Conservation (phyloP, 2,329 filamentous ascomycete species). For the Aspergillus pseudoglaucus region DNA sequence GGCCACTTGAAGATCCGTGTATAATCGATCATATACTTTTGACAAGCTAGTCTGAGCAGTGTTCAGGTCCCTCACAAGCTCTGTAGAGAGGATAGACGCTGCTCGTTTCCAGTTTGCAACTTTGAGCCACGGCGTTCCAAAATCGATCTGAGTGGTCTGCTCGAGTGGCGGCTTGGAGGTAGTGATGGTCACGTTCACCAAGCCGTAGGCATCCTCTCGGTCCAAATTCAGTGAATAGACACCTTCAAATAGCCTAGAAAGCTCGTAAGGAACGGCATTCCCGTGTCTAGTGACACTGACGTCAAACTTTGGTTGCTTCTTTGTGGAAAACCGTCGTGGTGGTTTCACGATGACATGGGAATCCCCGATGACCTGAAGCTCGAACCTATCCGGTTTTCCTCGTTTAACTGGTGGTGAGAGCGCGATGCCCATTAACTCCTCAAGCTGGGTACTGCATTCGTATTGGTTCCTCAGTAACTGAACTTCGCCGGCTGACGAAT, state of each 20-base stretch:
- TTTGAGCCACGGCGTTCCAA: slow-evolving; percentile 43
- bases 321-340: slow-evolving; percentile 37
- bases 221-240: slow-evolving; percentile 48
- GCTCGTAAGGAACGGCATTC: slow-evolving; percentile 36
- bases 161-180: slow-evolving; percentile 30
- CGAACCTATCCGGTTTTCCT: slow-evolving; percentile 38
- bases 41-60: slow-evolving; percentile 33
- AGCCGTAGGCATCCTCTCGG: slow-evolving; percentile 43
- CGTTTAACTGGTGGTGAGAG: slow-evolving; percentile 14
- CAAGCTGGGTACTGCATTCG: slow-evolving; percentile 15
- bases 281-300: slow-evolving; percentile 44
- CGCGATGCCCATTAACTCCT: slow-evolving; percentile 19
- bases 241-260: slow-evolving; percentile 48
- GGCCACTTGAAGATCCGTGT: slow-evolving; percentile 32
- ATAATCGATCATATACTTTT: slow-evolving; percentile 32
- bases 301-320: slow-evolving; percentile 43
- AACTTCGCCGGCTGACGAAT: slow-evolving; percentile 14
- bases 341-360: slow-evolving; percentile 49
- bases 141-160: slow-evolving; percentile 35
- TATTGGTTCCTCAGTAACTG: slow-evolving; percentile 10
- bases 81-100: slow-evolving; percentile 28
- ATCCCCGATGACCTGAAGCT: slow-evolving; percentile 49
- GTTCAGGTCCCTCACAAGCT: slow-evolving; percentile 31
- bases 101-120: slow-evolving; percentile 41
- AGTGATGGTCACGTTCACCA: slow-evolving; percentile 44